A percentile compares a stretch with the other conserved stretches of the same genome.
Evolutionary conservation across 1,284 basidiomycete species (phyloP).

Genomic region (Mycena citricolor): DNA sequence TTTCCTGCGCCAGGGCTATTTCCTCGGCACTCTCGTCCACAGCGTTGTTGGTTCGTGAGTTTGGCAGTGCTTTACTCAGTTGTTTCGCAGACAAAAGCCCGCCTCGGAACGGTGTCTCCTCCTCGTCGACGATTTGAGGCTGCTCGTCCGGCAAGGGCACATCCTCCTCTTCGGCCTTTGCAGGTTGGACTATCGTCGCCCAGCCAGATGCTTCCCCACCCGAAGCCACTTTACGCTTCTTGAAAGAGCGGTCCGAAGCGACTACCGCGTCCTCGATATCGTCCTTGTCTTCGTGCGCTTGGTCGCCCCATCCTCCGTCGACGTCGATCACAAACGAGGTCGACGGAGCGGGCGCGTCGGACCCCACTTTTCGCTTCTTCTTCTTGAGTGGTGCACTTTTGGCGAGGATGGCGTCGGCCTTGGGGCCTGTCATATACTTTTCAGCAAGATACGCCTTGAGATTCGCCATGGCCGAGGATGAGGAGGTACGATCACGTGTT

Average conservation of each 20-base stretch:
- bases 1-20: constrained; percentile 74
- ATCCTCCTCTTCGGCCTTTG: constrained; percentile 48
- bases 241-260: constrained; percentile 58
- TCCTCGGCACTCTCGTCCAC: constrained; percentile 53
- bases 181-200: constrained; percentile 50
- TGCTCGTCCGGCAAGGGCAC: constrained; percentile 67
- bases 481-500: too few species aligned
- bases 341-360: constrained; percentile 33
- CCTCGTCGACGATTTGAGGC: constrained; percentile 56
- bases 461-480: constrained; percentile 35
- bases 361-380: constrained; percentile 61
- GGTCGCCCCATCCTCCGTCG: constrained; percentile 63
- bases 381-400: constrained; percentile 59
- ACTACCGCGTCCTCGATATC: constrained; percentile 53
- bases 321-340: constrained; percentile 60
- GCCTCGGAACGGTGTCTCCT: constrained; percentile 54
- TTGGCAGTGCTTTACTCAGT: constrained; percentile 56
- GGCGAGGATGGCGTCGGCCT: constrained; percentile 92
- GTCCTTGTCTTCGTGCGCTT: constrained; percentile 49
- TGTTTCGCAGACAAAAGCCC: constrained; percentile 75
- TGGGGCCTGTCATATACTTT: constrained; percentile 96
- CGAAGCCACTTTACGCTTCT: constrained; percentile 46
- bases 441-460: constrained; percentile 78
- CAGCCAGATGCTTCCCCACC: constrained; percentile 53
- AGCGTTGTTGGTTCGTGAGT: constrained; percentile 30